These are phyloP conservation scores for Coemansia sp. DNA, from an alignment of 192 early-diverging fungal species.

Conservation along the genomic window DNA sequence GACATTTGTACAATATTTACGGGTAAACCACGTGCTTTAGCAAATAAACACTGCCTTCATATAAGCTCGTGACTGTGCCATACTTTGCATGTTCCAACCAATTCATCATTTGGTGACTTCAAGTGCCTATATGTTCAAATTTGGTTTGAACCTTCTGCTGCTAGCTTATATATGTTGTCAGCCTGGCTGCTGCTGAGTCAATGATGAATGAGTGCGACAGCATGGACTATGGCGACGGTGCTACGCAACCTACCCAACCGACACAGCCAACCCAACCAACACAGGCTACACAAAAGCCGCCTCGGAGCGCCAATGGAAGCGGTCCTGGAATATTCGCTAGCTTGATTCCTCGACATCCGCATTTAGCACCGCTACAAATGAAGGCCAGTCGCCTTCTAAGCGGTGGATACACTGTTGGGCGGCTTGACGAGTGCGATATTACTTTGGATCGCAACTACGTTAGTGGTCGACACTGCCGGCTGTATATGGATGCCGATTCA, in stretches of 20 bases:
- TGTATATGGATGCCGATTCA: slow-evolving; percentile 33
- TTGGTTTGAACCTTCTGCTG: background rate
- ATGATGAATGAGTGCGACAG: background rate
- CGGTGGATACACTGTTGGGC: slow-evolving; percentile 43
- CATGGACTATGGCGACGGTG: slow-evolving; percentile 5
- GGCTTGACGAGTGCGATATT: slow-evolving; percentile 29
- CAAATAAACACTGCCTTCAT: too few relatives aligned
- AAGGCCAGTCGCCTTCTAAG: slow-evolving; percentile 21
- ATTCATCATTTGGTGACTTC: background rate
- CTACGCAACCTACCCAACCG: slow-evolving; percentile 46
- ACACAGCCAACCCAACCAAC: slow-evolving; percentile 47
- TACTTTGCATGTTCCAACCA: background rate
- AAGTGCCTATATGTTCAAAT: too few relatives aligned
- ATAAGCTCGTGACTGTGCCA: background rate
- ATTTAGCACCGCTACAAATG: slow-evolving; percentile 31
- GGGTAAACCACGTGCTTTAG: too few relatives aligned
- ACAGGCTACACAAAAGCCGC: slow-evolving; percentile 42
- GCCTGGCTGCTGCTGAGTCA: background rate
- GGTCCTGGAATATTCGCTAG: slow-evolving; percentile 29
- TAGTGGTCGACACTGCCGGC: slow-evolving; percentile 37
- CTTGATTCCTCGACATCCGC: slow-evolving; percentile 42
- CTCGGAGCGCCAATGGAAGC: slow-evolving; percentile 6
- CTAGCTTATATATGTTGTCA: background rate
- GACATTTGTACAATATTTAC: too few relatives aligned
- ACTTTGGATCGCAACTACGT: slow-evolving; percentile 34